Evolutionary conservation across 345 rosid genomes (phyloP).

Genomic region (Bruguiera gymnorhiza): DNA sequence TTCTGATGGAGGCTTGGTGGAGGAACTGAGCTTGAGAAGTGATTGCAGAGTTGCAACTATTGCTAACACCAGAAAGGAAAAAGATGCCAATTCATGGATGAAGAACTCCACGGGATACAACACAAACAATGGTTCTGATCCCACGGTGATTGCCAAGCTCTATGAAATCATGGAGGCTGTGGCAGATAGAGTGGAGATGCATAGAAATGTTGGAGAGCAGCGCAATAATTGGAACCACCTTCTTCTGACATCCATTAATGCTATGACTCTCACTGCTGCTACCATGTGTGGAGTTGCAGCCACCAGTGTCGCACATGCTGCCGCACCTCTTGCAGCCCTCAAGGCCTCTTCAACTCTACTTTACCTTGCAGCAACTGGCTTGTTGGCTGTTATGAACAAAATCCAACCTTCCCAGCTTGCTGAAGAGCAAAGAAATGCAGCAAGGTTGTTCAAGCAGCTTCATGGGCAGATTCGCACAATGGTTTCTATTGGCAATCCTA

Average conservation of each 20-base stretch:
- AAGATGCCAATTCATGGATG: neutral
- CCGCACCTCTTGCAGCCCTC: slow-evolving; percentile 19
- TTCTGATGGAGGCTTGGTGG: slow-evolving; percentile 12
- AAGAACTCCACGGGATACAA: neutral
- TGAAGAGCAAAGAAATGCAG: slow-evolving; percentile 56
- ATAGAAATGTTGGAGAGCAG: slow-evolving; percentile 46
- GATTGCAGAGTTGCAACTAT: slow-evolving; percentile 4
- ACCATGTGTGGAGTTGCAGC: slow-evolving; percentile 43
- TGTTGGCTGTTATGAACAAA: slow-evolving; percentile 42
- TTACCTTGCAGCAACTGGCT: slow-evolving; percentile 37
- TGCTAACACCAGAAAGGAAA: neutral
- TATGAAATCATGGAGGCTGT: slow-evolving; percentile 41
- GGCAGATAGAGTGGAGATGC: slow-evolving; percentile 55
- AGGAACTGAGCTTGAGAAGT: slow-evolving; percentile 18
- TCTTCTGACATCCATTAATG: slow-evolving; percentile 44
- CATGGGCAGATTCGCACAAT: slow-evolving; percentile 31
- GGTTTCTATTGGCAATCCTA: slow-evolving; percentile 27
- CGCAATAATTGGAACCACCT: slow-evolving; percentile 54
- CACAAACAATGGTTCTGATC: slow-evolving; percentile 13
- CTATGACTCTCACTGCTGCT: slow-evolving; percentile 47
- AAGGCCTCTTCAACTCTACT: slow-evolving; percentile 39
- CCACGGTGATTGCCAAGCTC: slow-evolving; percentile 33
- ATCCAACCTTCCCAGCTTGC: slow-evolving; percentile 63
- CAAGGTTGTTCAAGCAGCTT: slow-evolving; percentile 48
- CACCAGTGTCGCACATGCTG: slow-evolving; percentile 10